Evolutionary conservation across 257 asterid genomes (phyloP), one percentile per base, ranked within the genome.

Genomic region (Fraxinus pennsylvanica): DNA sequence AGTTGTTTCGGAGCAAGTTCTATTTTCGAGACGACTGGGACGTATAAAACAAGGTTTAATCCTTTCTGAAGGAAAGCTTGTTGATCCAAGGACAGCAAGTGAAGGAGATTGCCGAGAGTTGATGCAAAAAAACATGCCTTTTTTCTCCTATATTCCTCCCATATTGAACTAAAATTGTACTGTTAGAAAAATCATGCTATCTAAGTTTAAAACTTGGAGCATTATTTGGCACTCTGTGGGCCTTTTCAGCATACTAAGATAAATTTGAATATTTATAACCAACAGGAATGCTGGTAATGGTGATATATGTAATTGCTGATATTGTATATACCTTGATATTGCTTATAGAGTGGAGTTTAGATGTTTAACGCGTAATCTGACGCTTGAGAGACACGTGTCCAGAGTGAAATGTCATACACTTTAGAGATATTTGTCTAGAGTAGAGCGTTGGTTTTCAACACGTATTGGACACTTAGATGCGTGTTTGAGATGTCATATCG

Each of bases 51-150:
- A 94, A 80, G 94, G 97, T 19, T 69, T 89, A n/a, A 69, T 41
- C 33, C 73, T 85, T 25, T 76, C 81, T 25, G 89, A 80, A 61
- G 50, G 86, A n/a, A 74, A 65, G 9, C 72, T 81, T 69, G 84
- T 90, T 57, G 84, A 89, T 84, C 95, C 90, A 9, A 76, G 63
- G 19, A 45, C 45, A 66, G 92, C 92, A 35, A 79, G 68, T 21
- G 66, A 72, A 72, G 91, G 84, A 81, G 97, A 94, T 30, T 89
- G 85, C 73, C 85, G 84, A 79, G 90, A 82, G 84, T 86, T 94
- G 85, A 91, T 86, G 85, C 96, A 91, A 54, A 92, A 81, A 85
- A 88, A 82, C 72, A 91, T 92, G 91, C 95, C 99, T 36, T 88
- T 82, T 82, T 82, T 92, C 38, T 77, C 52, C 50, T 86, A 90